Evolutionary conservation across 768 basidiomycete species (phyloP).

Genomic region (Leccinum fibrillosum): DNA sequence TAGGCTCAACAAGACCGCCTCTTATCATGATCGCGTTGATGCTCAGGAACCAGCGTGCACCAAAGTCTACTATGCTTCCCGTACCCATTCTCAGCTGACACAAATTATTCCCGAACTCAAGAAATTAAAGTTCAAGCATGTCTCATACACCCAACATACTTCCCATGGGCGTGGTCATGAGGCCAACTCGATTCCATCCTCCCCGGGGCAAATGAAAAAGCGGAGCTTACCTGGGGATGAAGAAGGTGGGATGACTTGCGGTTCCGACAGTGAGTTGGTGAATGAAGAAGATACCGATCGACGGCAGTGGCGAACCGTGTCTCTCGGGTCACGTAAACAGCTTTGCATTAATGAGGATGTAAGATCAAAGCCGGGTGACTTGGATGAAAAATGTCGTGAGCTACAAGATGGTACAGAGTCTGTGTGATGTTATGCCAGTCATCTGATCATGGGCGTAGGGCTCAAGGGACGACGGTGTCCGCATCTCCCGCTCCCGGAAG

Average conservation of each 20-base stretch:
- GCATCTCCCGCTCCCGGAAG: conserved; percentile 66
- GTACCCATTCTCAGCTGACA: conserved; percentile 93
- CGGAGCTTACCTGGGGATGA: conserved; percentile 23
- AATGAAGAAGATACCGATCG: conserved; percentile 17
- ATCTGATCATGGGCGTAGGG: conserved; percentile 35
- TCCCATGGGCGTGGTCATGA: conserved; percentile 7
- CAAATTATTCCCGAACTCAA: conserved; percentile 85
- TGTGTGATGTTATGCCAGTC: background rate
- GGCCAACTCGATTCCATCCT: background rate
- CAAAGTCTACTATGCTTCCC: conserved; percentile 90
- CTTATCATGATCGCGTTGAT: conserved; percentile 6
- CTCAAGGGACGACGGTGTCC: conserved; percentile 70
- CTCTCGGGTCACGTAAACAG: conserved; percentile 87
- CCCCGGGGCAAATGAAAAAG: conserved; percentile 13
- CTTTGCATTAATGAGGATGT: conserved; percentile 89
- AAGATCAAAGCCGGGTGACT: conserved; percentile 55
- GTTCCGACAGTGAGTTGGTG: background rate
- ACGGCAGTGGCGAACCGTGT: conserved; percentile 57
- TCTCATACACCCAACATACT: conserved; percentile 15
- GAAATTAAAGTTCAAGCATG: conserved; percentile 56
- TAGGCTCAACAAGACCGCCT: conserved; percentile 15
- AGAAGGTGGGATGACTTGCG: background rate
- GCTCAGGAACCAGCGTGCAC: conserved; percentile 58
- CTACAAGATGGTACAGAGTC: conserved; percentile 56
- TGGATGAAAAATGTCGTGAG: conserved; percentile 88